Conservation (phyloP, 2,329 filamentous ascomycete species). For the Blastomyces parvus region DNA sequence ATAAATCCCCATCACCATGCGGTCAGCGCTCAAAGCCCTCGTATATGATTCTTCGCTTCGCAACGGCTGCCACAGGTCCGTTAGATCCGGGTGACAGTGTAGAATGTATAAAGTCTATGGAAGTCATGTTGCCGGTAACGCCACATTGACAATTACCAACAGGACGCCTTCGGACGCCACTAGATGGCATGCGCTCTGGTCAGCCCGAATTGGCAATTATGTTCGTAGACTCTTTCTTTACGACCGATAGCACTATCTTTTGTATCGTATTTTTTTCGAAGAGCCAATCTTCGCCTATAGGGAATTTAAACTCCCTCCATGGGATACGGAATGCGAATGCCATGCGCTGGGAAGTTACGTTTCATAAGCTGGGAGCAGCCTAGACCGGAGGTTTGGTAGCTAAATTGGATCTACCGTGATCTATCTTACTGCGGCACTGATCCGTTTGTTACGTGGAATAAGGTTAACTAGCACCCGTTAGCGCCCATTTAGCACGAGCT, state of each 20-base stretch:
- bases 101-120: not conserved
- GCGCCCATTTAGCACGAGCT: too few relatives aligned
- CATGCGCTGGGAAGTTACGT: not conserved
- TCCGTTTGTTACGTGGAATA: too few relatives aligned
- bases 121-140: not conserved
- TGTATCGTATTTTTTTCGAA: not conserved
- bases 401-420: not conserved
- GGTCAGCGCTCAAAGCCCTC: not conserved
- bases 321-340: not conserved
- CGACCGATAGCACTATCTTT: not conserved
- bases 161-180: not conserved
- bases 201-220: not conserved
- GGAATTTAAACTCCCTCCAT: not conserved
- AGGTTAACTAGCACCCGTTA: too few relatives aligned
- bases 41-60: not conserved
- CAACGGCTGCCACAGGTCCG: not conserved
- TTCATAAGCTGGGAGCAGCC: not conserved
- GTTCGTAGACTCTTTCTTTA: not conserved
- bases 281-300: not conserved
- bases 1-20: not conserved
- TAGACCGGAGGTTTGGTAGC: not conserved
- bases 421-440: too few relatives aligned
- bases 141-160: not conserved
- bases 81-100: not conserved
- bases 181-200: not conserved